phyloP scores from a whole-genome alignment of 768 basidiomycete genomes.

The Leucogyrophana mollusca region DNA sequence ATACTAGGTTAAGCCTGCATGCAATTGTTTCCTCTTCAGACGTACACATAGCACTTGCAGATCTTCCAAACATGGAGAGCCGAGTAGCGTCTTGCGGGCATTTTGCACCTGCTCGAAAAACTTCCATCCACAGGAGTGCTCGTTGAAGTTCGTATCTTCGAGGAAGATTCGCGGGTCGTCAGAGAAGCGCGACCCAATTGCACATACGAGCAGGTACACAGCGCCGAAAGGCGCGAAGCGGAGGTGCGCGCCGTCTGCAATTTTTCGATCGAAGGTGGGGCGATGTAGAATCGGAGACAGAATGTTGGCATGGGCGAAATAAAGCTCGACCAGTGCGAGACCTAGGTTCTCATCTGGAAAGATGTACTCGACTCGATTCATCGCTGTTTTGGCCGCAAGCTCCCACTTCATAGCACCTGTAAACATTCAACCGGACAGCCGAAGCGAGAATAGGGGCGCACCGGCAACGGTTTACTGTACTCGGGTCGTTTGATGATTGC shows the following conservation, averaged over 20 bases:
- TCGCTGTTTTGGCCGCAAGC: background rate
- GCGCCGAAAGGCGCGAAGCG: constrained; percentile 41
- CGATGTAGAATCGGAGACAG: constrained; percentile 41
- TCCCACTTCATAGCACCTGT: background rate
- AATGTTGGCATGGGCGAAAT: constrained; percentile 42
- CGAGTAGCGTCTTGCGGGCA: constrained; percentile 49
- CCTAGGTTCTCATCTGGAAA: constrained; percentile 39
- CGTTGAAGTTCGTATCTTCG: constrained; percentile 12
- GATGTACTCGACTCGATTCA: constrained; percentile 14
- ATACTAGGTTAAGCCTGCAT: constrained; percentile 13
- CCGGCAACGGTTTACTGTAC: constrained; percentile 50
- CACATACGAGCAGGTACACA: constrained; percentile 50
- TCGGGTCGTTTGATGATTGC: constrained; percentile 39
- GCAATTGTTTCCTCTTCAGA: constrained; percentile 28
- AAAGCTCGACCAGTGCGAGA: constrained; percentile 43
- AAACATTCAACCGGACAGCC: background rate
- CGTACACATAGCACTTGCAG: constrained; percentile 61
- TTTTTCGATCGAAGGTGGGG: constrained; percentile 10
- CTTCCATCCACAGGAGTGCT: constrained; percentile 43
- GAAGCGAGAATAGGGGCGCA: constrained; percentile 24
- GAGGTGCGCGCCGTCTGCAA: constrained; percentile 29
- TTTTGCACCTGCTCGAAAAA: constrained; percentile 49
- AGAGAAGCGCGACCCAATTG: constrained; percentile 48
- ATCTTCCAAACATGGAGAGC: constrained; percentile 22
- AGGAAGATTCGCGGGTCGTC: constrained; percentile 48